Conservation (phyloP, 306 rosid species). For the Rosa persica region DNA sequence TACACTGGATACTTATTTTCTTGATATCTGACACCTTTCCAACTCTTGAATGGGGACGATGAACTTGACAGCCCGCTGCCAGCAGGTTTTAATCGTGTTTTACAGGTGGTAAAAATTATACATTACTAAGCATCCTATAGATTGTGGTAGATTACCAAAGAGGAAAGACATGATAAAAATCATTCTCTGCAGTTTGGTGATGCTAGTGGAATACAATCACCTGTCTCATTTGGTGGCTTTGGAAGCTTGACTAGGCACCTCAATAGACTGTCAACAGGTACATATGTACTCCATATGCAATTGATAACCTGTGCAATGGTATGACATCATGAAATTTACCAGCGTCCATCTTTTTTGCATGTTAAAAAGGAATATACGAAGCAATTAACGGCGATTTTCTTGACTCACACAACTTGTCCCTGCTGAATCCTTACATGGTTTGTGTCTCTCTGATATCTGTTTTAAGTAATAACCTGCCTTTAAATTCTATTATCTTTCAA, state of each 20-base stretch:
- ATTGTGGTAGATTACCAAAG: slow-evolving; percentile 26
- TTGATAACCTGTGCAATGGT: slow-evolving; percentile 11
- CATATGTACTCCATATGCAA: slow-evolving; percentile 15
- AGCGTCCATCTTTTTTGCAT: slow-evolving; percentile 20
- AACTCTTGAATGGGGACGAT: slow-evolving; percentile 30
- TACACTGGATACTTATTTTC: not conserved
- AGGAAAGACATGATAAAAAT: slow-evolving; percentile 25
- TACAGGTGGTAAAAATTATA: slow-evolving; percentile 56
- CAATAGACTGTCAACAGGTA: slow-evolving; percentile 75
- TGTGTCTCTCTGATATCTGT: slow-evolving; percentile 28
- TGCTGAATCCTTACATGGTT: slow-evolving; percentile 94
- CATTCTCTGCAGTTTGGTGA: slow-evolving; percentile 79
- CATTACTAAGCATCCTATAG: slow-evolving; percentile 32
- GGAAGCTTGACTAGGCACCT: slow-evolving; percentile 96
- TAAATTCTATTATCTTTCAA: slow-evolving; percentile 9
- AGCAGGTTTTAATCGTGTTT: slow-evolving; percentile 77
- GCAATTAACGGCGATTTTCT: slow-evolving; percentile 72
- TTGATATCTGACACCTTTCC: slow-evolving; percentile 25
- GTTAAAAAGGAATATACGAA: slow-evolving; percentile 73
- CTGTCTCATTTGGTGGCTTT: slow-evolving; percentile 91
- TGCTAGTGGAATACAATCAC: slow-evolving; percentile 96
- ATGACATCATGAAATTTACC: slow-evolving; percentile 15
- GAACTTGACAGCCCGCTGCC: slow-evolving; percentile 69
- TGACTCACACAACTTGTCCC: slow-evolving; percentile 70
- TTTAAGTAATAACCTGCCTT: not conserved